Conservation (phyloP, 352 stramenopile genomes). For the Elongisporangium prolatum region DNA sequence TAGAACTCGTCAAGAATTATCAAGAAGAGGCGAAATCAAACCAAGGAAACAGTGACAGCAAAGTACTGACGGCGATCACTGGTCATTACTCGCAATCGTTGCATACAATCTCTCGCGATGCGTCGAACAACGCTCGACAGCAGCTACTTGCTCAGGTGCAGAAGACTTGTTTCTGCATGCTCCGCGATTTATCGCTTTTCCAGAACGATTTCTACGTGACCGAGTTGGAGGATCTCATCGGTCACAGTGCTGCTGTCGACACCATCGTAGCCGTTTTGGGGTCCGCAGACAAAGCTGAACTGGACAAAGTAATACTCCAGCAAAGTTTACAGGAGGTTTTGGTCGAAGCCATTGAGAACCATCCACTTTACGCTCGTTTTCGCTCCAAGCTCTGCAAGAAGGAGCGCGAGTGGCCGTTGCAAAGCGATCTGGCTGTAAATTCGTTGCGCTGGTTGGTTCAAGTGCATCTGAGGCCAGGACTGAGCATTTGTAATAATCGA, state of each 20-base stretch:
- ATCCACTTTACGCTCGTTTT: slow-evolving; percentile 6
- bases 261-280: slow-evolving; percentile 1
- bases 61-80: slow-evolving; percentile 2
- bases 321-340: slow-evolving; percentile 6
- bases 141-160: background rate
- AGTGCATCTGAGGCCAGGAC: slow-evolving; percentile 3
- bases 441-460: slow-evolving; percentile 9
- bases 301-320: too few species aligned
- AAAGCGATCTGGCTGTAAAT: background rate
- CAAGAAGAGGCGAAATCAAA: background rate
- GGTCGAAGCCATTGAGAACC: background rate
- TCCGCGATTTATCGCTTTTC: slow-evolving; percentile 49
- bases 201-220: slow-evolving; percentile 50
- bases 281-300: too few species aligned
- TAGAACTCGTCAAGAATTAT: background rate
- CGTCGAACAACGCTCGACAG: background rate
- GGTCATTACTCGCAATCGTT: slow-evolving; percentile 3
- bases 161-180: slow-evolving; percentile 29
- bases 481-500: background rate
- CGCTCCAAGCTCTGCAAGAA: background rate
- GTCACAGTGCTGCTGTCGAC: slow-evolving; percentile 5
- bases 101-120: background rate
- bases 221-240: slow-evolving; percentile 31
- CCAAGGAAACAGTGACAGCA: background rate
- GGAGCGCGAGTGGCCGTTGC: background rate